Percentiles rank a stretch among this genome's conserved stretches.
Evolutionary conservation across 1,284 basidiomycete genomes (phyloP).

Genomic region (Leccinum subatratum): DNA sequence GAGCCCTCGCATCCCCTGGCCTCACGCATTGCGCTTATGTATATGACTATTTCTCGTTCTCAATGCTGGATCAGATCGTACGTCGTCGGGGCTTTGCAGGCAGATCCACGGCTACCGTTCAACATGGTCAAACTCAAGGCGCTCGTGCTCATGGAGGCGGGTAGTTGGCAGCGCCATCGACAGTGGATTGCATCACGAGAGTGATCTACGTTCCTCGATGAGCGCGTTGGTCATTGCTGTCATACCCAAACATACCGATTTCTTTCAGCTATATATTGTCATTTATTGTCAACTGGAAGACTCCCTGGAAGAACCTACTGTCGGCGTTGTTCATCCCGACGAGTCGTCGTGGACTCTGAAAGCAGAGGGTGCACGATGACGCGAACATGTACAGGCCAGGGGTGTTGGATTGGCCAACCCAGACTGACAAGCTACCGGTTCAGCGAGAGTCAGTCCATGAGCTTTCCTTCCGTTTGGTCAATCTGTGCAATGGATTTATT

Average conservation of each 20-base stretch:
- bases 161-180: slow-evolving; percentile 40
- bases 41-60: background rate
- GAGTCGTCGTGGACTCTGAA: background rate
- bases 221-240: background rate
- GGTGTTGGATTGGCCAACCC: no score
- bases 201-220: slow-evolving; percentile 1
- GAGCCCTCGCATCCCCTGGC: slow-evolving; percentile 16
- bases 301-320: background rate
- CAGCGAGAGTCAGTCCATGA: no score
- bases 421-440: no score
- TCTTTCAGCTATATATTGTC: background rate
- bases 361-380: background rate
- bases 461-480: no score
- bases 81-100: slow-evolving; percentile 41
- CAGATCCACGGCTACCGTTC: slow-evolving; percentile 39
- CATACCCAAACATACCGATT: background rate
- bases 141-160: slow-evolving; percentile 38
- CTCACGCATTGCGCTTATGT: slow-evolving; percentile 1
- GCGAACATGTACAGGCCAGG: no score
- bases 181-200: slow-evolving; percentile 34
- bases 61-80: slow-evolving; percentile 36
- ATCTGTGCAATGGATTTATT: no score
- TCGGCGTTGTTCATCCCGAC: background rate
- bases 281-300: background rate
- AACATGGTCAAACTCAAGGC: slow-evolving; percentile 34